Evolutionary conservation across 2,329 filamentous ascomycete genomes (phyloP).

Genomic region (Metarhizium robertsii): DNA sequence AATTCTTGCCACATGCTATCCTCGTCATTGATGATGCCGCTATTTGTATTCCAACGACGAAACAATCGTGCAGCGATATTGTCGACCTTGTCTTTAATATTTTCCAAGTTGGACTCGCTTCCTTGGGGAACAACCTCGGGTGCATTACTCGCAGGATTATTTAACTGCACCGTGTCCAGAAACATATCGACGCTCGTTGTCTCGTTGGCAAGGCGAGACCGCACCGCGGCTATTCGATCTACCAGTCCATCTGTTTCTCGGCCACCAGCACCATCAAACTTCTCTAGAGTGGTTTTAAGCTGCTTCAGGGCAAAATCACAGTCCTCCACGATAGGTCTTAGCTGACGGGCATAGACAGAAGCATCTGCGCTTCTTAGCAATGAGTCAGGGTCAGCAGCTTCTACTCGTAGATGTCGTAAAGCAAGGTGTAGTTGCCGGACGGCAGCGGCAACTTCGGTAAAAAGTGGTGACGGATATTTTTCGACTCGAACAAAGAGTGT

Average conservation of each 20-base stretch:
- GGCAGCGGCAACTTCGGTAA: slow-evolving; percentile 40
- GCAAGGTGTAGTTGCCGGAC: slow-evolving; percentile 45
- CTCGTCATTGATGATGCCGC: slow-evolving; percentile 31
- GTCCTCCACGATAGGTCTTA: slow-evolving; percentile 44
- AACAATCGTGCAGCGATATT: slow-evolving; percentile 43
- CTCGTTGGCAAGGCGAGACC: slow-evolving; percentile 39
- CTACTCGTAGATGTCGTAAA: slow-evolving; percentile 47
- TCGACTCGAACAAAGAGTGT: slow-evolving; percentile 46
- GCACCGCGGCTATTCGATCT: slow-evolving; percentile 31
- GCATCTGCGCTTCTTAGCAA: slow-evolving; percentile 36
- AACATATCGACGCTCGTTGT: slow-evolving; percentile 45
- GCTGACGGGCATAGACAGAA: slow-evolving; percentile 37
- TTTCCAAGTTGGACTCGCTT: slow-evolving; percentile 35
- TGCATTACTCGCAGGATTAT: slow-evolving; percentile 30
- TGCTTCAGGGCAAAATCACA: slow-evolving; percentile 45
- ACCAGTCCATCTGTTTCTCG: slow-evolving; percentile 24
- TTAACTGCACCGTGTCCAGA: slow-evolving; percentile 47
- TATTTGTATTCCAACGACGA: slow-evolving; percentile 27
- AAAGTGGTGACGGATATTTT: slow-evolving; percentile 30
- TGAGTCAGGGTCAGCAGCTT: slow-evolving; percentile 48
- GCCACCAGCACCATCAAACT: slow-evolving; percentile 25
- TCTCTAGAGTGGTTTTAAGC: slow-evolving; percentile 43
- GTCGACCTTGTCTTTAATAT: slow-evolving; percentile 53
- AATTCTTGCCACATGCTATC: slow-evolving; percentile 51
- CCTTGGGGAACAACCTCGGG: slow-evolving; percentile 23